These are phyloP conservation scores for Akebia trifoliata DNA, from an alignment of 164 flowering plant genomes.

Conservation along the genomic window DNA sequence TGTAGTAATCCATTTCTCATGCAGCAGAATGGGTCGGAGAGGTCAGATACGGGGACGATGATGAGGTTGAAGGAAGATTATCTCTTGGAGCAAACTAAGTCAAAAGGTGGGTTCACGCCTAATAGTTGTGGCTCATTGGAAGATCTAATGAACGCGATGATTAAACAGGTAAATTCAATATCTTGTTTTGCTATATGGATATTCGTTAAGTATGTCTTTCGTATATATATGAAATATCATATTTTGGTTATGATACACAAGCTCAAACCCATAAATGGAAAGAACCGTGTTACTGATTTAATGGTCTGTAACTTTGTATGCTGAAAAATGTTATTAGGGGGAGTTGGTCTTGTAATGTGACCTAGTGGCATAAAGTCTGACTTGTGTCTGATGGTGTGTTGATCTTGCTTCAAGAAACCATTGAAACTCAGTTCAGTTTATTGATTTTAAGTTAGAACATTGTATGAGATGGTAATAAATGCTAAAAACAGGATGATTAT, in stretches of 20 bases:
- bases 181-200: no score
- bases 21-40: constrained; percentile 26
- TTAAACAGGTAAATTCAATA: constrained; percentile 37
- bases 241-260: no score
- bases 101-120: constrained; percentile 25
- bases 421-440: not conserved
- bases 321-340: not conserved
- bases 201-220: no score
- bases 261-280: no score
- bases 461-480: no score
- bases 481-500: no score
- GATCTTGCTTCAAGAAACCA: not conserved
- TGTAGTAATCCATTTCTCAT: constrained; percentile 24
- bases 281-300: no score
- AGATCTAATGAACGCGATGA: constrained; percentile 44
- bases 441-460: no score
- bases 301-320: not conserved
- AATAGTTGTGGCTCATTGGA: constrained; percentile 46
- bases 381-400: not conserved
- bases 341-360: no score
- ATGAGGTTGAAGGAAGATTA: constrained; percentile 33
- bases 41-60: constrained; percentile 21
- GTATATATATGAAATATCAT: no score
- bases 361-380: not conserved
- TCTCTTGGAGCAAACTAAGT: constrained; percentile 27